Base-by-base conservation (phyloP, 2,329 filamentous ascomycete species). In the Macroventuria anomochaeta region DNA sequence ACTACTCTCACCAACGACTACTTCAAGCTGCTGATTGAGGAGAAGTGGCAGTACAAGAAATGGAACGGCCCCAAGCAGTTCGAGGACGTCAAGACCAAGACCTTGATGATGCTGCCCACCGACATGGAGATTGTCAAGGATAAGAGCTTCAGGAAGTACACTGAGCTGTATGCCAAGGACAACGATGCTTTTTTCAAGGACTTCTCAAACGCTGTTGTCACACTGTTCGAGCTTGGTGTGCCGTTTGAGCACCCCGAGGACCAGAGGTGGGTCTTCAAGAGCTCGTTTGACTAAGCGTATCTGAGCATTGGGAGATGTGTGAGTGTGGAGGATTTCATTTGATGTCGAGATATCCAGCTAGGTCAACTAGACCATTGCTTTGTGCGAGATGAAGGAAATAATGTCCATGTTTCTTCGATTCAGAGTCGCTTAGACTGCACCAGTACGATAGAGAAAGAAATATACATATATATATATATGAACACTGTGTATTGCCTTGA, bases 11-110 rank as follows among this genome's bases (percentile, higher is more conserved):
- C 91, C 70, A 99, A 97, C 80, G 93, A 97, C 76, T 99, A 89
- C 83, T 99, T 85, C 86, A 88, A 86, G 65, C 85, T 97, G 13
- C 83, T 99, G 40, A 71, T 96, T 28, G 85, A 92, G 58, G 91
- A 96, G 86, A 96, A 96, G 84, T 97, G 93, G 95, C 81, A 85
- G 72, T 90, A 85, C 90, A 96, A 87, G 95, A 96, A 85, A 97
- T 95, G 93, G 93, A 86, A 93, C 68, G 93, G 95, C 23, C 92
- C 92, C 63, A 87, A 88, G 78, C 93, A 96, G 84, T 93, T 88
- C 74, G 88, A 96, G 79, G 93, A 97, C 79, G 89, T 90, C 80
- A 85, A 82, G 71, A 91, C 88, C 70, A 93, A 96, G 85, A 83
- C 83, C 34, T 80, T 97, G 68, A 97, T 99, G 95, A 97, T 99